Evolutionary conservation across 257 asterid species (phyloP), one percentile per base, ranked within the genome.

Genomic region (Nicotiana tomentosiformis): DNA sequence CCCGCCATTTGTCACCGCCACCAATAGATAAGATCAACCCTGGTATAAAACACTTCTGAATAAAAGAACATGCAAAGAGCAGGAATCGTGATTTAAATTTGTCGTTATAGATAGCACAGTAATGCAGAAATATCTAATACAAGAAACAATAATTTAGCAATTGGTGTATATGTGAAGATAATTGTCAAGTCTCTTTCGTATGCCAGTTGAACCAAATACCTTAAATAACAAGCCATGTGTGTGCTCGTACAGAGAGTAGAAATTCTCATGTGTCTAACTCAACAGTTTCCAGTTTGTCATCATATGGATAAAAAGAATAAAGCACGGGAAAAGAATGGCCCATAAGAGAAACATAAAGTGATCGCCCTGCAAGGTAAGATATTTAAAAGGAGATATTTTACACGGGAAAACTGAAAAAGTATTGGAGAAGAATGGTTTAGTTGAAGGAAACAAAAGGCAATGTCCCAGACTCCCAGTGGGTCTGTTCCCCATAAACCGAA

Each of bases 401-500:
- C 60, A 5, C 4, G 20, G 60, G 2, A 55, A 12, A 55, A 15
- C n/a, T 57, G 16, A 39, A 11, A 55, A 12, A 35, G 37, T 7
- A 7, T 33, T 68, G 30, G 81, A 16, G 32, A 58, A 70, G 53
- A 67, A 8, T 65, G 66, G 67, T 78, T 78, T 58, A 30, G 81
- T 68, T 29, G 69, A 81, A 37, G 46, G 46, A 67, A 58, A 78
- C 79, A 53, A 37, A 33, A 46, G 68, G 46, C 86, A 79, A 78
- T 77, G 79, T 82, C 70, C 84, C 53, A 43, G 77, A 53, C 76
- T 82, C 70, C 84, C 37, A 43, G 77, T 86, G 89, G 49, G 69
- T 65, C 64, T 82, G 87, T 86, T 83, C 51, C 85, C 74, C 67
- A 57, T 77, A 46, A 83, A 77, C 70, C 72, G 35, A 83, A 77